phyloP scores from a whole-genome alignment of 371 early-diverging fungal species.

The Capillidium heterosporum region DNA sequence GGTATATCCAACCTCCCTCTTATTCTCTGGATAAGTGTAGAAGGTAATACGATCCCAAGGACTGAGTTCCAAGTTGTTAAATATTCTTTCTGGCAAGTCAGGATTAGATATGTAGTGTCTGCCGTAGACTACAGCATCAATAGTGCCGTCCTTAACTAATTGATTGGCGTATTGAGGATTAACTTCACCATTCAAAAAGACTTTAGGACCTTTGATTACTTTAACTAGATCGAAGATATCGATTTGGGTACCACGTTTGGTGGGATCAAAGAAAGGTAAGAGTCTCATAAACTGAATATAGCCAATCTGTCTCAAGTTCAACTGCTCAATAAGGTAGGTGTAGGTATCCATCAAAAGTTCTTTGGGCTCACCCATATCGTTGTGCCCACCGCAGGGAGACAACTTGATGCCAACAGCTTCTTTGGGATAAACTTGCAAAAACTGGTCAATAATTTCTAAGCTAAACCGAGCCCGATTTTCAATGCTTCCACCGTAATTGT shows the following conservation, averaged over 20 bases:
- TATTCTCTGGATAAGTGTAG: not conserved
- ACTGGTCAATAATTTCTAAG: slow-evolving; percentile 19
- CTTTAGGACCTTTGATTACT: slow-evolving; percentile 33
- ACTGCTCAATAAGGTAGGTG: slow-evolving; percentile 26
- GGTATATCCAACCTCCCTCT: not conserved
- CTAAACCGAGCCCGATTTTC: slow-evolving; percentile 29
- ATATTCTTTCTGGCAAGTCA: slow-evolving; percentile 1
- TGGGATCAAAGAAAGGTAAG: slow-evolving; percentile 24
- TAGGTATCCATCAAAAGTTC: slow-evolving; percentile 15
- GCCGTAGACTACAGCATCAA: slow-evolving; percentile 10
- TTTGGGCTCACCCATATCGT: slow-evolving; percentile 38
- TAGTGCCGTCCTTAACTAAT: slow-evolving; percentile 6
- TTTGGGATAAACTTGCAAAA: slow-evolving; percentile 6
- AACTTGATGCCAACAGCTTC: slow-evolving; percentile 47
- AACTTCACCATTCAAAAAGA: slow-evolving; percentile 36
- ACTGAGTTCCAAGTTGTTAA: slow-evolving; percentile 4
- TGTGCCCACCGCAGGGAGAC: slow-evolving; percentile 20
- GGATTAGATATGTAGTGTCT: slow-evolving; percentile 12
- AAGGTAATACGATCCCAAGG: too few relatives aligned
- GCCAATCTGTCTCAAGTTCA: slow-evolving; percentile 25
- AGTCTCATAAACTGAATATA: slow-evolving; percentile 33
- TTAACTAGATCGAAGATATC: slow-evolving; percentile 19
- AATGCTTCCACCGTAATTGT: slow-evolving; percentile 32
- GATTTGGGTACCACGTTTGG: slow-evolving; percentile 23
- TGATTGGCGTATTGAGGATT: slow-evolving; percentile 27